Percentiles rank a stretch among this genome's conserved stretches.
These are phyloP conservation scores for Catunica adiposa DNA, from an alignment of 2,329 filamentous ascomycete genomes.

Conservation along the genomic window DNA sequence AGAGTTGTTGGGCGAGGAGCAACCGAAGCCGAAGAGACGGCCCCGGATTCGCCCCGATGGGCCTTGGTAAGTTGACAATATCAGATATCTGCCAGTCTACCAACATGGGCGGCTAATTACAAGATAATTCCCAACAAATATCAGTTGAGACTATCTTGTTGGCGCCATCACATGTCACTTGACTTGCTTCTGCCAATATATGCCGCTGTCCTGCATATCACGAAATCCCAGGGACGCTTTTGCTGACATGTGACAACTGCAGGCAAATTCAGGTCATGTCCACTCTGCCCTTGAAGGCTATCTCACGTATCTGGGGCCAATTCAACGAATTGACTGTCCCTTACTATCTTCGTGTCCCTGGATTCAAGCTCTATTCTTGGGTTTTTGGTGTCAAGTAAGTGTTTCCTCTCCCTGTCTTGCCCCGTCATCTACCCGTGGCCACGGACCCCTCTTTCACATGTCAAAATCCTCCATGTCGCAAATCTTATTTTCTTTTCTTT, in stretches of 20 bases:
- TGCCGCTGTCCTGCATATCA: not conserved
- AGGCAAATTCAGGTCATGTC: constrained; percentile 88
- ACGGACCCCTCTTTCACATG: constrained; percentile 7
- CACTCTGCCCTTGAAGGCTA: constrained; percentile 74
- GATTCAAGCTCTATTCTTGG: constrained; percentile 81
- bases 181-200: constrained; percentile 1
- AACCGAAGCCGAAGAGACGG: constrained; percentile 29
- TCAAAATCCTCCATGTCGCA: constrained; percentile 6
- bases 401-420: not conserved
- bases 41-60: constrained; percentile 61
- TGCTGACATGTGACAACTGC: constrained; percentile 14
- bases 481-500: not conserved
- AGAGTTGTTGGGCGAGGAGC: constrained; percentile 13
- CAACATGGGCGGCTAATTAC: no score
- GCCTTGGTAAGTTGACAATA: constrained; percentile 44
- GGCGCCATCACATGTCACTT: not conserved
- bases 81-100: no score
- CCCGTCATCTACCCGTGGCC: not conserved
- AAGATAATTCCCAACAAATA: not conserved
- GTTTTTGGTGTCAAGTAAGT: constrained; percentile 69
- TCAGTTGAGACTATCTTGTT: no score
- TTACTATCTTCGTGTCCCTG: constrained; percentile 72
- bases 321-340: constrained; percentile 86
- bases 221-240: not conserved
- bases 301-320: constrained; percentile 74